phyloP scores from a whole-genome alignment of 352 stramenopile species.

The Pelagophyceae sp. region DNA sequence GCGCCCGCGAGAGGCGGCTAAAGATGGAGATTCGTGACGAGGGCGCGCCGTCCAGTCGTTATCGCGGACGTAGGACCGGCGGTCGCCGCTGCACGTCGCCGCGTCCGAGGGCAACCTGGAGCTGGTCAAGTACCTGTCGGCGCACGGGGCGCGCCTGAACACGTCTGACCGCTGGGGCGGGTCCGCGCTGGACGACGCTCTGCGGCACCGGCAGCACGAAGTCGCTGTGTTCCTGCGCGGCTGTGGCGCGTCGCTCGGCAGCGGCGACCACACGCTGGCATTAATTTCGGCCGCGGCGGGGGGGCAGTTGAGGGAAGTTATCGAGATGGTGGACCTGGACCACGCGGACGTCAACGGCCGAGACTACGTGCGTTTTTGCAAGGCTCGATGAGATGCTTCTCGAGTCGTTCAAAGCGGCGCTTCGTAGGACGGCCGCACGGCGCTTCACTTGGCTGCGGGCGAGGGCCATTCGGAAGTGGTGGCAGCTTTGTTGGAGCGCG shows the following conservation, averaged over 20 bases:
- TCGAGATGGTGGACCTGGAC: too few relatives aligned
- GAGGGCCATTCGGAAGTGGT: conserved; percentile 40
- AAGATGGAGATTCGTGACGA: neutral
- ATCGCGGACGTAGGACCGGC: too few relatives aligned
- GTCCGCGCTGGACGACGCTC: conserved; percentile 56
- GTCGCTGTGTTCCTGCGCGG: conserved; percentile 42
- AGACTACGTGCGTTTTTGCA: too few relatives aligned
- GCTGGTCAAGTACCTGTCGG: conserved; percentile 45
- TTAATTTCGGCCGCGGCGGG: conserved; percentile 48
- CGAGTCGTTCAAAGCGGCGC: too few relatives aligned
- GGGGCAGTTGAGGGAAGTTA: conserved; percentile 44
- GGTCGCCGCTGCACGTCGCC: conserved; percentile 59
- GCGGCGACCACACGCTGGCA: conserved; percentile 41
- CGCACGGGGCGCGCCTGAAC: conserved; percentile 46
- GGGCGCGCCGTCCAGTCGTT: neutral
- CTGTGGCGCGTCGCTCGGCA: conserved; percentile 36
- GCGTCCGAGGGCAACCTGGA: conserved; percentile 54
- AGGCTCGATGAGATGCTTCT: too few relatives aligned
- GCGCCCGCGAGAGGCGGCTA: neutral
- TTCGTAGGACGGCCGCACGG: conserved; percentile 44
- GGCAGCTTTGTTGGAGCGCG: conserved; percentile 33
- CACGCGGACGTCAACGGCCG: conserved; percentile 32
- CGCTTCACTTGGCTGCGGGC: conserved; percentile 42
- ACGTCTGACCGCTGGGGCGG: conserved; percentile 55
- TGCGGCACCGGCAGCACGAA: conserved; percentile 42